These are phyloP conservation scores for Alisma plantagoaquatica DNA, from an alignment of 106 monocot species.

Conservation along the genomic window DNA sequence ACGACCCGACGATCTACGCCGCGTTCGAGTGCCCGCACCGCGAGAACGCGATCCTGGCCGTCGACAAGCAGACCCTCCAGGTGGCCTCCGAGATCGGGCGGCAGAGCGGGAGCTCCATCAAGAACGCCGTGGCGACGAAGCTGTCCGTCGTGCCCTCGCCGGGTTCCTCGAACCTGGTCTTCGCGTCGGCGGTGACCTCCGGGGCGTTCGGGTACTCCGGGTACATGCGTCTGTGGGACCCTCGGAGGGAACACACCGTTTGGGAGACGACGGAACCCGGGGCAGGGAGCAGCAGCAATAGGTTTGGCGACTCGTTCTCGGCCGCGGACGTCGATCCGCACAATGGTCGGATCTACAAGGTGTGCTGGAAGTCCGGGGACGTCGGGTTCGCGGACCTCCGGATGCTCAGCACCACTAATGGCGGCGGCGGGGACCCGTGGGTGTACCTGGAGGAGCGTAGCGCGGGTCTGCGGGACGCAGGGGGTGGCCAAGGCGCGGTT, in stretches of 20 bases:
- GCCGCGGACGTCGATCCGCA: constrained; percentile 56
- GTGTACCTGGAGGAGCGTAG: constrained; percentile 60
- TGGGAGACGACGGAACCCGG: constrained; percentile 96
- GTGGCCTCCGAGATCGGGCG: constrained; percentile 54
- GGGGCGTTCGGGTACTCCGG: constrained; percentile 95
- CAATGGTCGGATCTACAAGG: constrained; percentile 47
- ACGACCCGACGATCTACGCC: constrained; percentile 34
- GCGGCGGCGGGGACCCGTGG: constrained; percentile 87
- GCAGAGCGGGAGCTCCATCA: constrained; percentile 51
- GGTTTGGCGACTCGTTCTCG: constrained; percentile 82
- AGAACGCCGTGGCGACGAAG: constrained; percentile 37
- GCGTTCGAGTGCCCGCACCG: constrained; percentile 81
- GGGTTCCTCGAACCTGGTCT: constrained; percentile 41
- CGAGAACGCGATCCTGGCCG: constrained; percentile 78
- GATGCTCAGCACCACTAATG: no score
- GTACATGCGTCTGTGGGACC: constrained; percentile 92
- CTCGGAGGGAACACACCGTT: constrained; percentile 52
- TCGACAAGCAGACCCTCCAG: constrained; percentile 51
- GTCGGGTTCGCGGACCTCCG: constrained; percentile 68
- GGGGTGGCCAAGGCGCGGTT: constrained; percentile 39
- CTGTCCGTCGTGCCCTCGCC: constrained; percentile 39
- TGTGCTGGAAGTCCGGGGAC: constrained; percentile 92
- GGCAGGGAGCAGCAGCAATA: constrained; percentile 32
- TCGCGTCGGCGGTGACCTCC: constrained; percentile 50
- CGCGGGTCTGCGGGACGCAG: constrained; percentile 15